These are phyloP conservation scores for Cladorrhinum sp. DNA, from an alignment of 2,329 filamentous ascomycete species.

Conservation along the genomic window DNA sequence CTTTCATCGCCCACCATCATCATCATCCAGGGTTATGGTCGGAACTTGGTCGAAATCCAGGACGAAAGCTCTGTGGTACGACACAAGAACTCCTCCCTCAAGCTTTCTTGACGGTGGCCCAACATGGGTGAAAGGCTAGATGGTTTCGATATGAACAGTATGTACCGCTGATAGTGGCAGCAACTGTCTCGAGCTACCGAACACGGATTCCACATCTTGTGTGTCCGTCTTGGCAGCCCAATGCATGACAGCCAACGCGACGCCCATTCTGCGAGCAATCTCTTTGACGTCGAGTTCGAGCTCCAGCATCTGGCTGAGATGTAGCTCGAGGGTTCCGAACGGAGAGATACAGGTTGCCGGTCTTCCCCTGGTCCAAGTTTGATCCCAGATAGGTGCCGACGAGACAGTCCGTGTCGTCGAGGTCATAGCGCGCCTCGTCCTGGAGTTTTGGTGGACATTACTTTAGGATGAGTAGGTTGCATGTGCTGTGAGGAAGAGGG, in stretches of 20 bases:
- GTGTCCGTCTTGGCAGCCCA: conserved; percentile 32
- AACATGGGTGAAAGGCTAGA: too few species aligned
- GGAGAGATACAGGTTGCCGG: conserved; percentile 22
- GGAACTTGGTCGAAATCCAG: too few species aligned
- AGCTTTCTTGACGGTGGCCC: too few species aligned
- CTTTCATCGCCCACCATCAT: too few species aligned
- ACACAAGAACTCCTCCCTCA: too few species aligned
- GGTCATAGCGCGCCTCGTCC: conserved; percentile 3
- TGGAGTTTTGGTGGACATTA: conserved; percentile 22
- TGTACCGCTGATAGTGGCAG: too few species aligned
- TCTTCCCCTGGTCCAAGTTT: background rate
- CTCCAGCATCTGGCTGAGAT: conserved; percentile 31
- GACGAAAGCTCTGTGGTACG: too few species aligned
- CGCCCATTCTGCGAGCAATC: conserved; percentile 27
- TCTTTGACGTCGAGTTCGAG: conserved; percentile 24
- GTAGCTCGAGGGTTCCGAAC: conserved; percentile 34
- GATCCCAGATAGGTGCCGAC: conserved; percentile 23
- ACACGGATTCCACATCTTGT: conserved; percentile 34
- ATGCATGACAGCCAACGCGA: conserved; percentile 33
- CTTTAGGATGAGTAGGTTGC: conserved; percentile 24
- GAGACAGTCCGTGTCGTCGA: conserved; percentile 21
- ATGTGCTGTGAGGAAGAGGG: conserved; percentile 23
- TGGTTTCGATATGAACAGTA: too few species aligned
- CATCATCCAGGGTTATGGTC: too few species aligned
- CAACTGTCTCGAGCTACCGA: conserved; percentile 30